Percentiles rank a stretch among this genome's conserved stretches.
Conservation (phyloP, 2,329 filamentous ascomycete genomes). For the Colletotrichum sublineola region DNA sequence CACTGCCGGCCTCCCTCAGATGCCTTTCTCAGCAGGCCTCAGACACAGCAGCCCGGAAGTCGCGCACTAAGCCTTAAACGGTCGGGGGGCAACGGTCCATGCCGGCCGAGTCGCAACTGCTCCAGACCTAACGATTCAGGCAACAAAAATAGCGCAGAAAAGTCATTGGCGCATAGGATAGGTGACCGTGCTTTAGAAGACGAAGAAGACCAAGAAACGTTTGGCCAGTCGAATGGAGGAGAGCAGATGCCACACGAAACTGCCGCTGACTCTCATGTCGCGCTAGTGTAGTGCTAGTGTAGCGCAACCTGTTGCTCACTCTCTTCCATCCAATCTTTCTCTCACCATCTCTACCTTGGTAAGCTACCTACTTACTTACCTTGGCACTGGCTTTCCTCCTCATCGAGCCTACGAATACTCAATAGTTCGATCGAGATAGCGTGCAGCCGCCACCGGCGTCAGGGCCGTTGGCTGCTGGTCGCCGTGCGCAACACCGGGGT, state of each 20-base stretch:
- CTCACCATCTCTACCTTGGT: neutral
- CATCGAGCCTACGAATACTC: neutral
- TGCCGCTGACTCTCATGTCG: constrained; percentile 12
- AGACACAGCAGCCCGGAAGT: neutral
- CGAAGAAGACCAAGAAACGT: constrained; percentile 13
- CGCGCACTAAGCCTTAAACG: constrained; percentile 16
- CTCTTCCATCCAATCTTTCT: neutral
- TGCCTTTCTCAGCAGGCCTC: neutral
- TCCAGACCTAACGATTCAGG: constrained; percentile 22
- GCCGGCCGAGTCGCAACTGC: neutral
- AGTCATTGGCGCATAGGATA: neutral
- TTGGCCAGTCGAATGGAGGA: constrained; percentile 33
- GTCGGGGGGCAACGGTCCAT: neutral
- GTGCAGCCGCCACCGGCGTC: constrained; percentile 6
- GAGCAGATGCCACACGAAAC: constrained; percentile 37
- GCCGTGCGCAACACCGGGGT: constrained; percentile 40
- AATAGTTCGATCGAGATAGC: constrained; percentile 30
- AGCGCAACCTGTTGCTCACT: neutral
- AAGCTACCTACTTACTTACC: neutral
- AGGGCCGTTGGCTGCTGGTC: constrained; percentile 24
- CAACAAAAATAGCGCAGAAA: neutral
- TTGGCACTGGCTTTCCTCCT: neutral
- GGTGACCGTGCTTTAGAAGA: neutral
- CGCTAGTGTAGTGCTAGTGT: constrained; percentile 21
- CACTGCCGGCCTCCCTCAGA: neutral